Conservation (phyloP, 129 eudicot genomes). For the Flaveria bidentis region DNA sequence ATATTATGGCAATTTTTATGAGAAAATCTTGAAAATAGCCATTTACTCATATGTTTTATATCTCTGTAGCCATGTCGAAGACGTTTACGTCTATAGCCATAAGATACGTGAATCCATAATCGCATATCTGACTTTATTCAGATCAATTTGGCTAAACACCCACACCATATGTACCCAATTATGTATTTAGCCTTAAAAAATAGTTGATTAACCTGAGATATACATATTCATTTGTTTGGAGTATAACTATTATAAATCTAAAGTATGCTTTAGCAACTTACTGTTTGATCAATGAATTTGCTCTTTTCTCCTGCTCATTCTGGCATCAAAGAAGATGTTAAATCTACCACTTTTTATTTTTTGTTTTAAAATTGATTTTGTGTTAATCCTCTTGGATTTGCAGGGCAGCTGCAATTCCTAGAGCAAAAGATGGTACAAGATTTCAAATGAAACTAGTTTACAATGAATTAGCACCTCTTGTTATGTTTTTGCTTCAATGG, state of each 20-base stretch:
- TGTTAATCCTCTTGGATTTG: constrained; percentile 20
- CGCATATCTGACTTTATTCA: too few species aligned
- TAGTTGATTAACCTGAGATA: neutral
- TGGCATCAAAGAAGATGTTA: too few species aligned
- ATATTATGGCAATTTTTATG: neutral
- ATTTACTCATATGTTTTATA: neutral
- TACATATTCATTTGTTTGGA: neutral
- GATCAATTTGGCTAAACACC: too few species aligned
- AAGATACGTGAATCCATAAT: neutral
- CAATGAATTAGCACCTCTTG: constrained; percentile 68
- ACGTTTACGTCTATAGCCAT: neutral
- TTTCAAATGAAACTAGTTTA: constrained; percentile 83
- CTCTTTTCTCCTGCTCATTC: too few species aligned
- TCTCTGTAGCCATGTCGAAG: neutral
- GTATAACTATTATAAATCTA: neutral
- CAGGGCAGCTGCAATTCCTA: constrained; percentile 96
- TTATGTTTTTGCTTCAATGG: constrained; percentile 76
- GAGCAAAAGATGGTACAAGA: constrained; percentile 68
- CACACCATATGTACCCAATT: too few species aligned
- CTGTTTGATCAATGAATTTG: constrained; percentile 3
- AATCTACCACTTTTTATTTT: neutral
- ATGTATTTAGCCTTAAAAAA: too few species aligned
- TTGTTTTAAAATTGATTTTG: neutral
- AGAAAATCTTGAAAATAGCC: neutral
- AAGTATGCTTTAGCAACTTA: neutral